A percentile compares a stretch with the other conserved stretches of the same genome.
These are phyloP conservation scores for Aaosphaeria arxii DNA, from an alignment of 2,329 filamentous ascomycete species.

Conservation along the genomic window DNA sequence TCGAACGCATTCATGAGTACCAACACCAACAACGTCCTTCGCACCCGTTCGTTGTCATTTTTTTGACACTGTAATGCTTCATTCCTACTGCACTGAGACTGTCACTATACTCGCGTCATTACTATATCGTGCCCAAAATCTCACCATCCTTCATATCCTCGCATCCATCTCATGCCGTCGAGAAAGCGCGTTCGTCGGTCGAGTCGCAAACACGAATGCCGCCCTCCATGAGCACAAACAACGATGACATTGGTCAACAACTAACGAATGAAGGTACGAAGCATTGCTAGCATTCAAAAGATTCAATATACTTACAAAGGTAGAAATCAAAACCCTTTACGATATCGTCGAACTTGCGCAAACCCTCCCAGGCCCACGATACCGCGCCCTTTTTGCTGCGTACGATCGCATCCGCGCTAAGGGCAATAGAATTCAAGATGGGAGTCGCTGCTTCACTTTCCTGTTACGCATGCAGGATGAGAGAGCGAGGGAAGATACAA, in stretches of 20 bases:
- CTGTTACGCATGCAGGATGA: constrained; percentile 64
- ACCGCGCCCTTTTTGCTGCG: constrained; percentile 74
- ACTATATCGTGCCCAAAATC: no score
- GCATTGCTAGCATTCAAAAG: not conserved
- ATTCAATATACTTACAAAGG: constrained; percentile 7
- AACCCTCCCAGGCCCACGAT: constrained; percentile 62
- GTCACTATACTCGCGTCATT: constrained; percentile 3
- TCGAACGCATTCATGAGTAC: constrained; percentile 5
- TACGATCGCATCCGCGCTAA: constrained; percentile 74
- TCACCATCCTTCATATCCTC: not conserved
- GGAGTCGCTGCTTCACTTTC: constrained; percentile 73
- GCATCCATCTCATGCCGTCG: constrained; percentile 38
- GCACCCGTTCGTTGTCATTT: constrained; percentile 6
- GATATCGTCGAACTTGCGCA: constrained; percentile 73
- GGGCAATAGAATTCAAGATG: constrained; percentile 68
- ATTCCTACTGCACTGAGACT: constrained; percentile 4
- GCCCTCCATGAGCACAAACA: constrained; percentile 34
- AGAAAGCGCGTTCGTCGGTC: constrained; percentile 36
- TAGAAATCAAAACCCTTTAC: constrained; percentile 77
- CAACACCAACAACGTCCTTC: constrained; percentile 3
- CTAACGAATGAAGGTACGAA: constrained; percentile 41
- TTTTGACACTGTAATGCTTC: constrained; percentile 22
- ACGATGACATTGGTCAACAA: constrained; percentile 38
- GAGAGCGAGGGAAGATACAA: constrained; percentile 13
- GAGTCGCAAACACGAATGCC: constrained; percentile 41